Base-by-base conservation (phyloP, 1,139 yeast species). In the Ogataea hybrid region DNA sequence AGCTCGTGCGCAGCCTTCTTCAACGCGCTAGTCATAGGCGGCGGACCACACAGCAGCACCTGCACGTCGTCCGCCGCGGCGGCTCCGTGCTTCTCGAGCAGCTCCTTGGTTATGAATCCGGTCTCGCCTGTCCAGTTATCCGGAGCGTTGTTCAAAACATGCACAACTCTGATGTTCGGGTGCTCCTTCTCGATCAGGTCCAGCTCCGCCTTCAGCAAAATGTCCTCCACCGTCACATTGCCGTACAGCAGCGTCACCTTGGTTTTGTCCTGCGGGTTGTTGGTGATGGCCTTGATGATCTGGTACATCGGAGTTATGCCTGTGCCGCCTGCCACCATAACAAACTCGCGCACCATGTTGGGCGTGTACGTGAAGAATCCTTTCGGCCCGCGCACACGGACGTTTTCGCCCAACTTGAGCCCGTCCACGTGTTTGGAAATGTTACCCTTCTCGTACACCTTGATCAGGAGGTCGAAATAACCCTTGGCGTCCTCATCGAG, bases 301-400 rank as follows among this genome's bases (percentile, higher is more conserved):
- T 89, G 96, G 67, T 81, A 85, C 81, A 90, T 86, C 56, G 97
- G 97, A 25, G 97, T 85, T 58, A 89, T 85, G 55, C 96, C 97
- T 34, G 95, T 85, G 60, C 98, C 98, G 56, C 96, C 96, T 32
- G 96, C 96, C 53, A 92, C 81, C 89, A 92, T 89, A 44, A 84
- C 85, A 53, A 87, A 77, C 43, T 77, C 74, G 47, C 77, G 71
- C 51, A 80, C 83, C 77, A 85, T 83, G 64, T 88, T 88, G 54
- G 95, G 88, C 43, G 79, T 73, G 69, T 90, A 90, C 48, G 81
- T 77, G 73, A 88, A 90, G 57, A 82, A 81, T 6, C 98, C 98
- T 69, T 88, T 88, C 57, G 98, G 98, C 22, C 98, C 98, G 59
- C 89, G 79, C 29, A 86, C 84, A 48, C 75, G 77, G 53, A 87